Evolutionary conservation across 805 yeast species (phyloP).

Genomic region (Ogataea paraovalis): DNA sequence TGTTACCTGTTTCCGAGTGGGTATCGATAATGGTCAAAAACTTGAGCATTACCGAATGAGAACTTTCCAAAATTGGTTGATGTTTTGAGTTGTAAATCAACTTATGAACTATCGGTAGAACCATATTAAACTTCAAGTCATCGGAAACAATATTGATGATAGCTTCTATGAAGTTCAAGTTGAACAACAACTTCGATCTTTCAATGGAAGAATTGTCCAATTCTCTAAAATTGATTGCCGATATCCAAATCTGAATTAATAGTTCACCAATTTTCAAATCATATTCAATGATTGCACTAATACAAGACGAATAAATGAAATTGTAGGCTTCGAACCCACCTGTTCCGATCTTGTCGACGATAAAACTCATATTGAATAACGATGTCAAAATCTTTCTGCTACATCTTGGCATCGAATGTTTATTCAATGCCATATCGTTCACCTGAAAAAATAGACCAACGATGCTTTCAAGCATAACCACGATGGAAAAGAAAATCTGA

Average conservation of each 20-base stretch:
- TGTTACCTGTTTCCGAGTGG: constrained; percentile 8
- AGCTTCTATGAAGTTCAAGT: constrained; percentile 45
- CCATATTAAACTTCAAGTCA: constrained; percentile 26
- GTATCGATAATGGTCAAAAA: constrained; percentile 24
- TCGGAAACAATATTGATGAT: constrained; percentile 34
- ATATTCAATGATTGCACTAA: constrained; percentile 38
- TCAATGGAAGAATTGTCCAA: constrained; percentile 29
- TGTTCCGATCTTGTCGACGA: constrained; percentile 51
- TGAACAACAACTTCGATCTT: constrained; percentile 40
- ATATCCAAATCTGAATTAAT: constrained; percentile 29
- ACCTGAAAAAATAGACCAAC: constrained; percentile 34
- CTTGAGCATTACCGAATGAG: constrained; percentile 55
- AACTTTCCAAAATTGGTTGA: constrained; percentile 47
- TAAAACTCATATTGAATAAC: constrained; percentile 43
- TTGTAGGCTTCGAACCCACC: constrained; percentile 65
- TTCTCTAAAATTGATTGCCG: constrained; percentile 21
- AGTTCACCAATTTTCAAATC: constrained; percentile 25
- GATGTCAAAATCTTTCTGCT: constrained; percentile 35
- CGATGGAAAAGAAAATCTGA: constrained; percentile 41
- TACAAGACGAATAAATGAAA: constrained; percentile 48
- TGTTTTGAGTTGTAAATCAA: constrained; percentile 18
- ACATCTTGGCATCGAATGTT: constrained; percentile 15
- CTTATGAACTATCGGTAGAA: constrained; percentile 24
- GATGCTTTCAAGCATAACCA: constrained; percentile 49
- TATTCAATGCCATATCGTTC: constrained; percentile 15